Evolutionary conservation across 1,284 basidiomycete species (phyloP).

Genomic region (Trametes pubescens): DNA sequence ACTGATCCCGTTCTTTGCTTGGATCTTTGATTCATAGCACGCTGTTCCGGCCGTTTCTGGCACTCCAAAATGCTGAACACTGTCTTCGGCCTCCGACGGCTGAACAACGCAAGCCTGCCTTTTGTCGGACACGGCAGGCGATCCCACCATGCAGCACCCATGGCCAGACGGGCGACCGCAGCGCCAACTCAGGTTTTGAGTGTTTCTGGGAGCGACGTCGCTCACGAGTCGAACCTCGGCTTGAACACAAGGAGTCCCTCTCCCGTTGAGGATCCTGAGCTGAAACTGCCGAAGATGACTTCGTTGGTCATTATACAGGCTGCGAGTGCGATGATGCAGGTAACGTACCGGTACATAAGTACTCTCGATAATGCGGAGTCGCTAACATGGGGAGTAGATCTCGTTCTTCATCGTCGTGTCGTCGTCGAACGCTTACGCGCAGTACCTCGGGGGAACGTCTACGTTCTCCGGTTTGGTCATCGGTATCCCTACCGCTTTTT

Average conservation of each 20-base stretch:
- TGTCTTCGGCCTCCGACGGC: background rate
- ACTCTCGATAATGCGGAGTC: too few relatives aligned
- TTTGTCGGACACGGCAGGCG: background rate
- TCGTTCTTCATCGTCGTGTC: conserved; percentile 77
- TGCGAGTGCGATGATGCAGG: conserved; percentile 56
- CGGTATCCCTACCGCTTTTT: conserved; percentile 69
- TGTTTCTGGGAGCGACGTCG: background rate
- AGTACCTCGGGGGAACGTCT: conserved; percentile 66
- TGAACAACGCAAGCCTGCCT: background rate
- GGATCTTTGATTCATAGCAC: too few relatives aligned
- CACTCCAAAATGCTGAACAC: background rate
- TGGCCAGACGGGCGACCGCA: too few relatives aligned
- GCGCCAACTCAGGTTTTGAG: background rate
- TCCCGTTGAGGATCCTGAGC: background rate
- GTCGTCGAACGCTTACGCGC: conserved; percentile 68
- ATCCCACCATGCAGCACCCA: background rate
- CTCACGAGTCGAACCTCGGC: background rate
- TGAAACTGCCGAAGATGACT: conserved; percentile 47
- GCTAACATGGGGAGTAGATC: conserved; percentile 47
- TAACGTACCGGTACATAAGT: conserved; percentile 32
- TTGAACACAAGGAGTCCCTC: background rate
- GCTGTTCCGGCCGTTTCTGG: too few relatives aligned
- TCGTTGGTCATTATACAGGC: conserved; percentile 54
- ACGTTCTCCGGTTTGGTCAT: conserved; percentile 76
- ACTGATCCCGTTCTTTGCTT: too few relatives aligned